Conservation (phyloP, 2,329 filamentous ascomycete genomes). For the Metarhizium humberi region DNA sequence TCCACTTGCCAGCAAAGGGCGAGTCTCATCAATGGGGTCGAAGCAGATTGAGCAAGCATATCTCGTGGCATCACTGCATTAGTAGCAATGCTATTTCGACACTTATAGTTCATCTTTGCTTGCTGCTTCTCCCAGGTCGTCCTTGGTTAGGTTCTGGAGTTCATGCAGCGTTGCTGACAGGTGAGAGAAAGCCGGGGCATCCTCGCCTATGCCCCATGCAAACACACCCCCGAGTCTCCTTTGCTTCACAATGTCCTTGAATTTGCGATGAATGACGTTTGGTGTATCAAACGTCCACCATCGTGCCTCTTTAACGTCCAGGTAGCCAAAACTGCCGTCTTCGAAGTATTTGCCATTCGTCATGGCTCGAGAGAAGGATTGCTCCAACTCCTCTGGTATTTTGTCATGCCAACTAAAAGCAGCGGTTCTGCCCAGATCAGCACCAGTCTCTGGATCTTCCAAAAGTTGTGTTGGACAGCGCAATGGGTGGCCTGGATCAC, state of each 20-base stretch:
- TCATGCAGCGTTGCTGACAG: conserved; percentile 24
- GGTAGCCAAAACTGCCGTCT: conserved; percentile 64
- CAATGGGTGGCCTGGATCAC: conserved; percentile 31
- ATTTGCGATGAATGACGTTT: conserved; percentile 51
- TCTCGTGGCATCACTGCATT: background rate
- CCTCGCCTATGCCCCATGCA: conserved; percentile 67
- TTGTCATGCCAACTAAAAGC: conserved; percentile 52
- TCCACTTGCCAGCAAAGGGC: background rate
- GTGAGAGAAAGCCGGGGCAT: conserved; percentile 37
- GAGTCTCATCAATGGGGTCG: background rate
- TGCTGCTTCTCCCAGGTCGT: background rate
- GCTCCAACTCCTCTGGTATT: conserved; percentile 40
- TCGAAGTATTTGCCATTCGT: conserved; percentile 36
- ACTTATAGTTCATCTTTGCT: conserved; percentile 21
- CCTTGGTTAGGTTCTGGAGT: conserved; percentile 9
- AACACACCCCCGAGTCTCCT: conserved; percentile 59
- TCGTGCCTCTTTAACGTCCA: conserved; percentile 45
- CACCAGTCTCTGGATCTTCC: conserved; percentile 49
- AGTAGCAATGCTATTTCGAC: background rate
- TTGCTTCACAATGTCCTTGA: conserved; percentile 46
- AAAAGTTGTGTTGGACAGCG: conserved; percentile 46
- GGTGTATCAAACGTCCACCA: conserved; percentile 72
- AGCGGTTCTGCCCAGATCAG: conserved; percentile 47
- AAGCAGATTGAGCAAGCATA: background rate
- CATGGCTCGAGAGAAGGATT: conserved; percentile 49